These are phyloP conservation scores for Chrysanthemum seticuspe DNA, from an alignment of 129 eudicot species.

Conservation along the genomic window DNA sequence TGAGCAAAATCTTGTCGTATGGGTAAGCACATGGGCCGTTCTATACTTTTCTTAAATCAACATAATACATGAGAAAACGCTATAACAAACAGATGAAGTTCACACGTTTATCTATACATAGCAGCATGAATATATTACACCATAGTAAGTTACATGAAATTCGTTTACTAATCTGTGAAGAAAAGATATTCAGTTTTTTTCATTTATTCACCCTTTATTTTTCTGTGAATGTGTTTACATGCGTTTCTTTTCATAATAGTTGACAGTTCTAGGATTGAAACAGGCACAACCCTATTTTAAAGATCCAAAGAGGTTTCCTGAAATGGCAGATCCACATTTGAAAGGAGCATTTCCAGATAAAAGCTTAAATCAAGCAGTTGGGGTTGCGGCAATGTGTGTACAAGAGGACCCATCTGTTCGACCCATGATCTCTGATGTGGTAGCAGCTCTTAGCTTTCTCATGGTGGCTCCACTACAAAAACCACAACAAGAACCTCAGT, in stretches of 20 bases:
- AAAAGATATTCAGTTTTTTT: too few relatives aligned
- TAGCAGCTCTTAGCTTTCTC: constrained; percentile 76
- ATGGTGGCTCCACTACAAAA: constrained; percentile 29
- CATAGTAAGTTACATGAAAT: too few relatives aligned
- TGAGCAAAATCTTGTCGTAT: constrained; percentile 64
- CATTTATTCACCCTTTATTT: too few relatives aligned
- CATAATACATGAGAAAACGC: background rate
- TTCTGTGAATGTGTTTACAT: background rate
- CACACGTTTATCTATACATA: background rate
- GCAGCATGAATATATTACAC: too few relatives aligned
- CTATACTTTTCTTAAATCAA: background rate
- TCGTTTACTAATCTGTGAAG: too few relatives aligned
- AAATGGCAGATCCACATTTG: constrained; percentile 79
- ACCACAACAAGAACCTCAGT: constrained; percentile 11
- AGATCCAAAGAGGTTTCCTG: constrained; percentile 66
- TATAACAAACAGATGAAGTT: background rate
- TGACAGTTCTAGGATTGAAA: constrained; percentile 6
- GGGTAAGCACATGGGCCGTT: constrained; percentile 47
- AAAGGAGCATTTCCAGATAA: constrained; percentile 45
- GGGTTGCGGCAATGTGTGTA: constrained; percentile 93
- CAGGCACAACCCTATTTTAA: constrained; percentile 84
- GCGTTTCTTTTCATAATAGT: background rate
- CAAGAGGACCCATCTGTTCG: constrained; percentile 90
- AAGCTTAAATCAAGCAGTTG: constrained; percentile 87
- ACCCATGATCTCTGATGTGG: constrained; percentile 74